phyloP scores from a whole-genome alignment of 2,329 filamentous ascomycete species.

The Colletotrichum sublineola region DNA sequence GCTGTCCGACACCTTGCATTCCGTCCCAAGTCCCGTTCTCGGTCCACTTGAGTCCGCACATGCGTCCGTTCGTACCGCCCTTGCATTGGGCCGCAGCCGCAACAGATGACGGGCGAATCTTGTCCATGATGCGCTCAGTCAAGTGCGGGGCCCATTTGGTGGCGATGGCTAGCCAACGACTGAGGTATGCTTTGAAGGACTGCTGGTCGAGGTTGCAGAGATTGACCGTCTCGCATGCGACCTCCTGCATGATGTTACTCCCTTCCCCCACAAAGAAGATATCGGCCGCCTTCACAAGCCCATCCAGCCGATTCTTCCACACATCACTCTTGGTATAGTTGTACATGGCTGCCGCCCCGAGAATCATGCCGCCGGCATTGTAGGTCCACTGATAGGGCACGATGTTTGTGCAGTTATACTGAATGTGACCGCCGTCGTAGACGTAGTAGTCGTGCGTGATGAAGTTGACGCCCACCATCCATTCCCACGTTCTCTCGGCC shows the following conservation, averaged over 20 bases:
- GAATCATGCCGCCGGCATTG: conserved; percentile 75
- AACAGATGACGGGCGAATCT: conserved; percentile 67
- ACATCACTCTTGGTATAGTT: conserved; percentile 67
- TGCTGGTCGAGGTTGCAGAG: conserved; percentile 73
- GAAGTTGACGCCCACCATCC: conserved; percentile 70
- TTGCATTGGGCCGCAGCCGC: conserved; percentile 70
- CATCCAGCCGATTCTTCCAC: conserved; percentile 72
- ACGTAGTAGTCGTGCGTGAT: conserved; percentile 72
- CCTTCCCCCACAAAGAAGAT: conserved; percentile 67
- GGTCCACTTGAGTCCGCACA: conserved; percentile 74
- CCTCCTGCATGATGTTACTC: conserved; percentile 73
- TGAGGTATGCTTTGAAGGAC: conserved; percentile 74
- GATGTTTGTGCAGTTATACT: conserved; percentile 68
- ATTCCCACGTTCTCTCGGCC: conserved; percentile 81
- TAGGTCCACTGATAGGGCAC: conserved; percentile 77
- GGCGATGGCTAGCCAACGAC: conserved; percentile 72
- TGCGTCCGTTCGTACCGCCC: conserved; percentile 67
- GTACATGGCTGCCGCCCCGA: conserved; percentile 77
- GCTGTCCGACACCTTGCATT: conserved; percentile 74
- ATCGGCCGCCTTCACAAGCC: conserved; percentile 65
- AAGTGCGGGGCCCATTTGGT: conserved; percentile 75
- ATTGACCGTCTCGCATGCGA: conserved; percentile 73
- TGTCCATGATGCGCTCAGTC: conserved; percentile 63
- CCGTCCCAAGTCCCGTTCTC: conserved; percentile 68
- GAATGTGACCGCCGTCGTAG: conserved; percentile 72